These are phyloP conservation scores for Globisporangium nagaii DNA, from an alignment of 352 stramenopile species.

Conservation along the genomic window DNA sequence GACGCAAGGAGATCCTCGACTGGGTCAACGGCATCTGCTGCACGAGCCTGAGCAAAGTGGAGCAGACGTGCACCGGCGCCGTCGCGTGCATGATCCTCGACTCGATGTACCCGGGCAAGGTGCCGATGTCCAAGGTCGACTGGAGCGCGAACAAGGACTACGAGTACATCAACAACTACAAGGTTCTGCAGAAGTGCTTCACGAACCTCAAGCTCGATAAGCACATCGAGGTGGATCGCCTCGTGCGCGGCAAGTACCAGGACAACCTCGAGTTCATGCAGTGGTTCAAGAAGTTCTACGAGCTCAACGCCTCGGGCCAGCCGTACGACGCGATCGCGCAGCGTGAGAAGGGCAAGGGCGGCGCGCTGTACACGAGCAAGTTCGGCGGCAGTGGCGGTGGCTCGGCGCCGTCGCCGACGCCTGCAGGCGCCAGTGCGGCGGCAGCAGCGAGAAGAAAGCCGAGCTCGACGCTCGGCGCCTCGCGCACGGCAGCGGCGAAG, in stretches of 20 bases:
- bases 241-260: conserved; percentile 99
- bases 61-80: conserved; percentile 95
- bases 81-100: conserved; percentile 98
- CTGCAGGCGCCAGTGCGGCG: conserved; percentile 5
- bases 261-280: conserved; percentile 99
- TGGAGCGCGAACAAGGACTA: conserved; percentile 97
- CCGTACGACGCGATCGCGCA: conserved; percentile 94
- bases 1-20: conserved; percentile 96
- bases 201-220: conserved; percentile 93
- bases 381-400: conserved; percentile 29
- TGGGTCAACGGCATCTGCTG: conserved; percentile 98
- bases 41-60: conserved; percentile 95
- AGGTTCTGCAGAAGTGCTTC: conserved; percentile 98
- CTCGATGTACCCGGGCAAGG: conserved; percentile 89
- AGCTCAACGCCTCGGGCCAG: conserved; percentile 71
- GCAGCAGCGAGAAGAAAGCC: conserved; percentile 43
- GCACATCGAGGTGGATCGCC: conserved; percentile 96
- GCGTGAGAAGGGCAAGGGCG: conserved; percentile 93
- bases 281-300: conserved; percentile 94
- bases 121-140: conserved; percentile 97
- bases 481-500: conserved; percentile 24
- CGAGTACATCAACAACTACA: conserved; percentile 99
- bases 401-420: conserved; percentile 23
- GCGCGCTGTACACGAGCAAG: conserved; percentile 69
- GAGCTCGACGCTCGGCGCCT: conserved; percentile 13